A percentile compares a stretch with the other conserved stretches of the same genome.
These are phyloP conservation scores for Mallotus repandus DNA, from an alignment of 441 rosid genomes.

Conservation along the genomic window DNA sequence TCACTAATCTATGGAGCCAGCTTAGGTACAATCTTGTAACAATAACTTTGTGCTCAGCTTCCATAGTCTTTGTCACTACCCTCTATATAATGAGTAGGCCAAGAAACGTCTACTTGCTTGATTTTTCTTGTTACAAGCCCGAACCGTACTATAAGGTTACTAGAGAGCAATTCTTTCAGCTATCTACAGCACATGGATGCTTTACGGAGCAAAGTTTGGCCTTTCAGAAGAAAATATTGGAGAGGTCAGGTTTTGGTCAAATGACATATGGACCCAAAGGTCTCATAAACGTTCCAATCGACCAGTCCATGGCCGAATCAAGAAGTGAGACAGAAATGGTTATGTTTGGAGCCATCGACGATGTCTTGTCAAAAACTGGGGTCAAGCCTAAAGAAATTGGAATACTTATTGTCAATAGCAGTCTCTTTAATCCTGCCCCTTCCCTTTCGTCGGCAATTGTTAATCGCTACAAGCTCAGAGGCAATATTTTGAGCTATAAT, in stretches of 20 bases:
- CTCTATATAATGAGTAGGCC: constrained; percentile 55
- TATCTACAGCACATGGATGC: constrained; percentile 43
- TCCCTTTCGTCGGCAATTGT: constrained; percentile 84
- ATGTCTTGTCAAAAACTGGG: constrained; percentile 65
- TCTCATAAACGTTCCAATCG: constrained; percentile 55
- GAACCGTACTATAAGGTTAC: constrained; percentile 54
- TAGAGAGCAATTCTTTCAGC: constrained; percentile 57
- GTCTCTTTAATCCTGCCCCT: constrained; percentile 87
- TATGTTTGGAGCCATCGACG: constrained; percentile 74
- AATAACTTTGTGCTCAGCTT: constrained; percentile 38
- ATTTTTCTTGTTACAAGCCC: constrained; percentile 82
- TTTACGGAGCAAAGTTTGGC: constrained; percentile 61
- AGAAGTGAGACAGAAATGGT: constrained; percentile 69
- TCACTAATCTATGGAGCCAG: constrained; percentile 49
- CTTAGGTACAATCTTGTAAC: constrained; percentile 61
- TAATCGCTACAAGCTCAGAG: constrained; percentile 80
- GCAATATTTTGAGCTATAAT: constrained; percentile 65
- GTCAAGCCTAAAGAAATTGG: constrained; percentile 70
- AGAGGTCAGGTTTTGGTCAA: constrained; percentile 74
- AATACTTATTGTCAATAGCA: constrained; percentile 78
- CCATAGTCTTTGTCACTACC: constrained; percentile 38
- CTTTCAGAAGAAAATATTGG: constrained; percentile 66
- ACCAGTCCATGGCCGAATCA: constrained; percentile 70
- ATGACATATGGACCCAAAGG: constrained; percentile 76
- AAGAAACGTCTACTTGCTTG: constrained; percentile 67